These are phyloP conservation scores for Discostella stelligera DNA, from an alignment of 352 stramenopile genomes.

Conservation along the genomic window DNA sequence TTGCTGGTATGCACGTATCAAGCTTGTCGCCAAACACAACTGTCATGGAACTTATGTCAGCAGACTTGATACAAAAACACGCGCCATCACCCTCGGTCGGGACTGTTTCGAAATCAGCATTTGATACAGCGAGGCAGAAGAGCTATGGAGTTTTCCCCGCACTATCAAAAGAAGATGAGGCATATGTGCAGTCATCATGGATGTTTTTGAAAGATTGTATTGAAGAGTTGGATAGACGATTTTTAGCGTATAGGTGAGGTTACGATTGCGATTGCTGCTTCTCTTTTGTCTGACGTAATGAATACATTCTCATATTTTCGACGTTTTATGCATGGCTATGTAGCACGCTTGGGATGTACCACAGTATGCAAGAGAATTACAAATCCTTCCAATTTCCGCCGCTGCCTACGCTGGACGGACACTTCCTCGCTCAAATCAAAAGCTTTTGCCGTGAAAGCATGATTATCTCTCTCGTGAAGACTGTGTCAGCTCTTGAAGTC, in stretches of 20 bases:
- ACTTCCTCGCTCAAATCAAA: conserved; percentile 79
- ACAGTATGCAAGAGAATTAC: conserved; percentile 37
- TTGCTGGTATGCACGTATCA: conserved; percentile 18
- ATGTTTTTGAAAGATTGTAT: conserved; percentile 62
- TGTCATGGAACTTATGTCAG: conserved; percentile 42
- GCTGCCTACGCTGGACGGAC: conserved; percentile 75
- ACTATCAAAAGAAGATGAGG: conserved; percentile 64
- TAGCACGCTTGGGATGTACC: neutral
- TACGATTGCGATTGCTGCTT: conserved; percentile 1
- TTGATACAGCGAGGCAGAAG: conserved; percentile 30
- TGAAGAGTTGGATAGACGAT: conserved; percentile 65
- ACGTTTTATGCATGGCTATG: neutral
- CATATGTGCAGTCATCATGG: conserved; percentile 68
- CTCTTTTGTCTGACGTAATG: neutral
- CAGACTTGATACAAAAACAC: conserved; percentile 31
- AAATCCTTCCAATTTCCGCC: conserved; percentile 72
- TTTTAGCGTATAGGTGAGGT: conserved; percentile 61
- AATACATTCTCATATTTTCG: neutral
- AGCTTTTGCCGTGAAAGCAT: conserved; percentile 73
- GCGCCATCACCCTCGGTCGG: conserved; percentile 47
- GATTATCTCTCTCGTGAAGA: conserved; percentile 74
- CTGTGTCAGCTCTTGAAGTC: conserved; percentile 75
- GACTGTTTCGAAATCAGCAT: conserved; percentile 31
- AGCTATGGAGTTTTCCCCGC: conserved; percentile 59
- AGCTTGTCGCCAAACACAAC: conserved; percentile 12